A percentile compares a stretch with the other conserved stretches of the same genome.
Evolutionary conservation across 2,329 filamentous ascomycete species (phyloP).

Genomic region (Sporothrix variecibatus): DNA sequence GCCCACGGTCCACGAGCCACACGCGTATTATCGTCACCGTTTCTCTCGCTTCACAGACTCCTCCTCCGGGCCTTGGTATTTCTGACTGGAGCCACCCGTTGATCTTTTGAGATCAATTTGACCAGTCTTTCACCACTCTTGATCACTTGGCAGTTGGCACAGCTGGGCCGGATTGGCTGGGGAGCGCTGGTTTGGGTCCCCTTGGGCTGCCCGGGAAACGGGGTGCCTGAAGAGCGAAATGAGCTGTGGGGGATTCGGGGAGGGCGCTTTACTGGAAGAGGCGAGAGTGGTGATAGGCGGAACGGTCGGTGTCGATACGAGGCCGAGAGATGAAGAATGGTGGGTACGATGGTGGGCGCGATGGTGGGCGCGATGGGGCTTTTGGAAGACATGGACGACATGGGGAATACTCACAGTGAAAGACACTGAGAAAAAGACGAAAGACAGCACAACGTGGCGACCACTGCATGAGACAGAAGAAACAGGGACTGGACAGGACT

Average conservation of each 20-base stretch:
- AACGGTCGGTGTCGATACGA: slow-evolving; percentile 18
- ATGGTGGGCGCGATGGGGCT: not conserved
- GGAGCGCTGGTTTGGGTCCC: not conserved
- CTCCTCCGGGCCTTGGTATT: slow-evolving; percentile 4
- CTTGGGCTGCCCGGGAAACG: slow-evolving; percentile 23
- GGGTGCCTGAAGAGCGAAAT: slow-evolving; percentile 25
- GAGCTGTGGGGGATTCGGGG: slow-evolving; percentile 26
- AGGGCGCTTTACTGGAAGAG: slow-evolving; percentile 24
- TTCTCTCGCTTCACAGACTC: not conserved
- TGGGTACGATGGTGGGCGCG: not conserved
- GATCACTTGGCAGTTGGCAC: slow-evolving; percentile 15
- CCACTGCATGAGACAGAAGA: slow-evolving; percentile 20
- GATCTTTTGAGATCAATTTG: slow-evolving; percentile 1
- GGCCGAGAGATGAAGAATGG: slow-evolving; percentile 21
- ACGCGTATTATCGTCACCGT: slow-evolving; percentile 11
- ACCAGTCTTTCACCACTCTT: not conserved
- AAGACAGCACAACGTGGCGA: slow-evolving; percentile 17
- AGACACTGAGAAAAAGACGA: not conserved
- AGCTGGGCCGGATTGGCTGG: slow-evolving; percentile 18
- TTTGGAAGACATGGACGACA: not conserved
- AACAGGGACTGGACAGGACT: not conserved
- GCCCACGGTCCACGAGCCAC: not conserved
- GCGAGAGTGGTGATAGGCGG: slow-evolving; percentile 6
- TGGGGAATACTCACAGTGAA: not conserved
- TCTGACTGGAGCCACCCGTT: slow-evolving; percentile 6